Percentiles rank a stretch among this genome's conserved stretches.
phyloP scores from a whole-genome alignment of 495 filamentous ascomycete species.

The Daldinia bambusicola region DNA sequence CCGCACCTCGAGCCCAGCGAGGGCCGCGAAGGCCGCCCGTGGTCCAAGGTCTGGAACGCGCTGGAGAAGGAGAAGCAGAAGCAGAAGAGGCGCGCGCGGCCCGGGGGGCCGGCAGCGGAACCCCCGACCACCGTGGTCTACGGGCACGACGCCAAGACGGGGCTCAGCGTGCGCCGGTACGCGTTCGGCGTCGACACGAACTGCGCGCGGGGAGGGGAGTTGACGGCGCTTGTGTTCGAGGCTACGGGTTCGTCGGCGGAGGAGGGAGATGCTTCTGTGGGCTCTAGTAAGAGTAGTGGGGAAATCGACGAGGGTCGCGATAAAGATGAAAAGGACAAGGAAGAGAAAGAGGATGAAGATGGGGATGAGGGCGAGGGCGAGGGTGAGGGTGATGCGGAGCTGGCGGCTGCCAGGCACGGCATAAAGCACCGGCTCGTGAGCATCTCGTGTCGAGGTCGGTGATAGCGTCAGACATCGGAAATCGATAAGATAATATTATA shows the following conservation, averaged over 20 bases:
- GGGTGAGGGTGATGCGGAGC: conserved; percentile 27
- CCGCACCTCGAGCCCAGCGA: conserved; percentile 24
- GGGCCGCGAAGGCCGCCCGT: conserved; percentile 66
- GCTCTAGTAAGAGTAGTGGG: too few relatives aligned
- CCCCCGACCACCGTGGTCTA: conserved; percentile 77
- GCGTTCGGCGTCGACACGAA: conserved; percentile 87
- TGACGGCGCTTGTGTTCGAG: conserved; percentile 82
- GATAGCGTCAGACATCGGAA: background rate
- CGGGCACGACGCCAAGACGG: conserved; percentile 82
- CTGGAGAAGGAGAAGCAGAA: conserved; percentile 31
- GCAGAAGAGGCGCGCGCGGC: background rate
- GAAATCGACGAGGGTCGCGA: too few relatives aligned
- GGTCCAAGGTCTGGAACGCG: conserved; percentile 70
- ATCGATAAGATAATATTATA: background rate
- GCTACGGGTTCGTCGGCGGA: too few relatives aligned
- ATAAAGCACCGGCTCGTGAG: conserved; percentile 45
- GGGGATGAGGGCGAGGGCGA: conserved; percentile 18
- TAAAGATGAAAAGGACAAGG: too few relatives aligned
- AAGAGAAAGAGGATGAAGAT: background rate
- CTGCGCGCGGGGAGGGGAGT: conserved; percentile 75
- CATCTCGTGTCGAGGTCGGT: conserved; percentile 29
- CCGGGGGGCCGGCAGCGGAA: conserved; percentile 13
- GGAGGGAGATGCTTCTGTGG: too few relatives aligned
- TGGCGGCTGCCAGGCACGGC: conserved; percentile 21
- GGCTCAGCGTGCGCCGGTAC: conserved; percentile 71